These are phyloP conservation scores for Blastomyces parvus DNA, from an alignment of 2,329 filamentous ascomycete species.

Conservation along the genomic window DNA sequence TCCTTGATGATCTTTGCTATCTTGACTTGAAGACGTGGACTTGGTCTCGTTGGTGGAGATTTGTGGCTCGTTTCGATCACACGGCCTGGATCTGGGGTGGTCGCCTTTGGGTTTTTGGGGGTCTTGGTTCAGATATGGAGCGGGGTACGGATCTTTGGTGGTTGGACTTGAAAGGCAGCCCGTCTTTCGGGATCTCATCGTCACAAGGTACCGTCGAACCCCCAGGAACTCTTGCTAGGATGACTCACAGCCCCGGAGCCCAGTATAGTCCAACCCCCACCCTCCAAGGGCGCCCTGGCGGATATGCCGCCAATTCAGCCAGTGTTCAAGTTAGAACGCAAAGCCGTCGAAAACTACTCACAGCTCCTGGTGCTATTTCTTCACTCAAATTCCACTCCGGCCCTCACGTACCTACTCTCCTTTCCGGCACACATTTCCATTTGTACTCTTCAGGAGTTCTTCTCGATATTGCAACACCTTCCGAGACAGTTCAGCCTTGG, in stretches of 20 bases:
- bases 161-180: conserved; percentile 85
- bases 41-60: conserved; percentile 93
- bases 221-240: conserved; percentile 24
- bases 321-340: conserved; percentile 49
- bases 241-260: conserved; percentile 31
- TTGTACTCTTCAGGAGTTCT: conserved; percentile 87
- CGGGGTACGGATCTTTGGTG: conserved; percentile 95
- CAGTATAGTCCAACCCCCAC: conserved; percentile 26
- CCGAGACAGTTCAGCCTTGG: conserved; percentile 71
- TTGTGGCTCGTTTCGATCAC: conserved; percentile 90
- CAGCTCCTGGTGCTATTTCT: conserved; percentile 79
- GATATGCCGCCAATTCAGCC: conserved; percentile 64
- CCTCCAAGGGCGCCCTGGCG: conserved; percentile 32
- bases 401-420: conserved; percentile 74
- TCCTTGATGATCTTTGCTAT: conserved; percentile 93
- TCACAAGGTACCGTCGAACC: conserved; percentile 45
- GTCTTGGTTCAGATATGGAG: conserved; percentile 92
- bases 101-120: conserved; percentile 92
- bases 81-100: conserved; percentile 89
- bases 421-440: conserved; percentile 89
- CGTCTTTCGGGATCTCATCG: conserved; percentile 67
- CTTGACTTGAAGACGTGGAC: conserved; percentile 95
- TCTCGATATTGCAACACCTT: conserved; percentile 88
- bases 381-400: conserved; percentile 84
- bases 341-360: conserved; percentile 40